phyloP scores from a whole-genome alignment of 768 basidiomycete genomes.

The Inosperma sp. region DNA sequence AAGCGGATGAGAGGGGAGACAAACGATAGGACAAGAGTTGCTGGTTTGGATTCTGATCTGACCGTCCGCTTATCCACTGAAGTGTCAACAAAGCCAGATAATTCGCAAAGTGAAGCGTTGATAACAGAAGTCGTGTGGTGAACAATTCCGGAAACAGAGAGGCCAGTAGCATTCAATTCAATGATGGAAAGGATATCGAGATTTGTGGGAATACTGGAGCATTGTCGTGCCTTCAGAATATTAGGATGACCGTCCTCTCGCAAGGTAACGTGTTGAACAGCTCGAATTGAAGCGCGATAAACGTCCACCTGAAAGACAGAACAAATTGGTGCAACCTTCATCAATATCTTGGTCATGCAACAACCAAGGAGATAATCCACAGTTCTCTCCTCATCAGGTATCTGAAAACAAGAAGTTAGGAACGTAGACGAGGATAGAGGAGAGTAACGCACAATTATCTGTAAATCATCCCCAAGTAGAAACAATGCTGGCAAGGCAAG shows the following conservation, averaged over 20 bases:
- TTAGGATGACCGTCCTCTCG: slow-evolving; percentile 30
- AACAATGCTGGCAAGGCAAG: slow-evolving; percentile 43
- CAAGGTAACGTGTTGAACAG: slow-evolving; percentile 45
- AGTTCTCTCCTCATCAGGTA: slow-evolving; percentile 3
- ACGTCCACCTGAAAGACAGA: slow-evolving; percentile 41
- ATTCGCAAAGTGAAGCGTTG: slow-evolving; percentile 20
- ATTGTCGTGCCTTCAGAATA: slow-evolving; percentile 21
- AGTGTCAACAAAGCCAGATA: slow-evolving; percentile 24
- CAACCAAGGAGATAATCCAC: slow-evolving; percentile 16
- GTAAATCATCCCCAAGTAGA: slow-evolving; percentile 35
- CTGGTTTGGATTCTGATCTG: slow-evolving; percentile 20
- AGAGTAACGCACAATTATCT: slow-evolving; percentile 2
- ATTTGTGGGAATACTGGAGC: slow-evolving; percentile 20
- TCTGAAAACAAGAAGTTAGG: slow-evolving; percentile 11
- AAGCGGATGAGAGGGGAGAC: slow-evolving; percentile 13
- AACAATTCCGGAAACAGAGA: slow-evolving; percentile 23
- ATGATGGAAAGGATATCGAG: slow-evolving; percentile 31
- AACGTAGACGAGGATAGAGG: background rate
- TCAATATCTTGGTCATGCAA: slow-evolving; percentile 30
- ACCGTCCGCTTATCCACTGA: slow-evolving; percentile 33
- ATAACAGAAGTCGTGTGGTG: slow-evolving; percentile 15
- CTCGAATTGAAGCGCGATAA: slow-evolving; percentile 35
- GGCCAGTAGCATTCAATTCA: slow-evolving; percentile 18
- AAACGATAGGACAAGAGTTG: slow-evolving; percentile 26
- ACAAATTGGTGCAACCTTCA: slow-evolving; percentile 15